These are phyloP conservation scores for Colletotrichum noveboracense DNA, from an alignment of 2,329 filamentous ascomycete genomes.

Conservation along the genomic window DNA sequence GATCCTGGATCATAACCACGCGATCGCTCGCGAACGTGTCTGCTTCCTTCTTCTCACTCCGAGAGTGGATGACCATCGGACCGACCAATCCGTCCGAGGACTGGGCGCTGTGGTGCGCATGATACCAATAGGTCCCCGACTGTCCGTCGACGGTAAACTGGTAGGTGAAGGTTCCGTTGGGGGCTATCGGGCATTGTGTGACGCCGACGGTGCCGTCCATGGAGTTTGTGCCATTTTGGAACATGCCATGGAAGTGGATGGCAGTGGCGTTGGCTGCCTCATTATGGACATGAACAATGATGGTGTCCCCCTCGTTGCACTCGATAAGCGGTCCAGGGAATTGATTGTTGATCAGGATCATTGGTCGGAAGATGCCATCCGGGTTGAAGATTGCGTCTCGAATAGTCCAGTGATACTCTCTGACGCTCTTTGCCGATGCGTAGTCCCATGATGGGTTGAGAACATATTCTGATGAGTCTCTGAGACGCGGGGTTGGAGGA, in stretches of 20 bases:
- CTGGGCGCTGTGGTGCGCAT: conserved; percentile 68
- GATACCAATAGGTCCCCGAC: conserved; percentile 62
- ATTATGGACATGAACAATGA: conserved; percentile 74
- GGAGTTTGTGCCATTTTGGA: conserved; percentile 74
- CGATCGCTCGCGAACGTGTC: conserved; percentile 50
- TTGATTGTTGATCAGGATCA: conserved; percentile 76
- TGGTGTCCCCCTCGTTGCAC: conserved; percentile 74
- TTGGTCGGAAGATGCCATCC: conserved; percentile 60
- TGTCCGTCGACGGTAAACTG: conserved; percentile 66
- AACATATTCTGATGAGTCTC: conserved; percentile 55
- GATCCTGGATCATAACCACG: conserved; percentile 73
- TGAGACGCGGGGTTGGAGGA: conserved; percentile 26
- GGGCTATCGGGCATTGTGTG: conserved; percentile 70
- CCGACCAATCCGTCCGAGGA: conserved; percentile 74
- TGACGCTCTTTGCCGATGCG: conserved; percentile 49
- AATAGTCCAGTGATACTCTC: conserved; percentile 67
- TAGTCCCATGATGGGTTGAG: conserved; percentile 63
- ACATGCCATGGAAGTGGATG: conserved; percentile 81
- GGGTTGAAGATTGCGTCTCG: conserved; percentile 63
- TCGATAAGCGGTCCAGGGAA: conserved; percentile 78
- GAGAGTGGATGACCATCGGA: conserved; percentile 69
- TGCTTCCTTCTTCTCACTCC: conserved; percentile 36
- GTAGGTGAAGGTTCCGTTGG: conserved; percentile 68
- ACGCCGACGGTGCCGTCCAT: conserved; percentile 77
- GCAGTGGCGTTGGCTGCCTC: conserved; percentile 68